Evolutionary conservation across 768 basidiomycete genomes (phyloP).

Genomic region (Termitomyces titanicus): DNA sequence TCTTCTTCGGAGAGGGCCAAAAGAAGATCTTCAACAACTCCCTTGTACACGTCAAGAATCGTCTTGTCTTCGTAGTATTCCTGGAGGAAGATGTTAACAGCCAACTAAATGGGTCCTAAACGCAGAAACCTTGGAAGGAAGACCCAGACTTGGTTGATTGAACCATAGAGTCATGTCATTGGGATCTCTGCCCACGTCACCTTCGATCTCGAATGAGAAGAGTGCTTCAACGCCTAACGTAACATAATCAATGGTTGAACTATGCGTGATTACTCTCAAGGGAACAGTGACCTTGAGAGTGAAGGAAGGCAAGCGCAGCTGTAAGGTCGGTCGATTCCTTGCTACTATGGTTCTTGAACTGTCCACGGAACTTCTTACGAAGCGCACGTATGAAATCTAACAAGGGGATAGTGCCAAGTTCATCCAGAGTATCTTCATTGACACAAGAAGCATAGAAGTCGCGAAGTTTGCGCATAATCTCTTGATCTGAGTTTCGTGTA

Average conservation of each 20-base stretch:
- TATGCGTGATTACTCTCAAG: not conserved
- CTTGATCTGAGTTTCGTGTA: conserved; percentile 41
- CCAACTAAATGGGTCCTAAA: not conserved
- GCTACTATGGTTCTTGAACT: conserved; percentile 27
- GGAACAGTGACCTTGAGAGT: conserved; percentile 66
- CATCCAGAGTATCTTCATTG: conserved; percentile 73
- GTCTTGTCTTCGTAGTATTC: conserved; percentile 86
- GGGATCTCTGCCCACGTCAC: conserved; percentile 83
- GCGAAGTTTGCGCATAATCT: conserved; percentile 61
- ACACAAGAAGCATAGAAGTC: conserved; percentile 79
- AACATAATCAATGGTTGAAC: not conserved
- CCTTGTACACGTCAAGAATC: conserved; percentile 65
- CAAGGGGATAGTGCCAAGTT: conserved; percentile 69
- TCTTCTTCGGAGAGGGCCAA: conserved; percentile 50
- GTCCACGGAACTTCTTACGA: conserved; percentile 53
- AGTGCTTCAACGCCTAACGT: conserved; percentile 67
- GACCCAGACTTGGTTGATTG: conserved; percentile 73
- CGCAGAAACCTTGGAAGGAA: conserved; percentile 76
- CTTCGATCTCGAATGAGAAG: conserved; percentile 82
- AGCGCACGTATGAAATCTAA: conserved; percentile 62
- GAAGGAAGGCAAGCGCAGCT: conserved; percentile 78
- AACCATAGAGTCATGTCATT: conserved; percentile 86
- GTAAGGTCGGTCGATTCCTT: conserved; percentile 59
- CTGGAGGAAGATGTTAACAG: conserved; percentile 28
- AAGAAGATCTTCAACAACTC: conserved; percentile 67